Base-by-base conservation (phyloP, 352 stramenopile species). In the Globisporangium middletonii region DNA sequence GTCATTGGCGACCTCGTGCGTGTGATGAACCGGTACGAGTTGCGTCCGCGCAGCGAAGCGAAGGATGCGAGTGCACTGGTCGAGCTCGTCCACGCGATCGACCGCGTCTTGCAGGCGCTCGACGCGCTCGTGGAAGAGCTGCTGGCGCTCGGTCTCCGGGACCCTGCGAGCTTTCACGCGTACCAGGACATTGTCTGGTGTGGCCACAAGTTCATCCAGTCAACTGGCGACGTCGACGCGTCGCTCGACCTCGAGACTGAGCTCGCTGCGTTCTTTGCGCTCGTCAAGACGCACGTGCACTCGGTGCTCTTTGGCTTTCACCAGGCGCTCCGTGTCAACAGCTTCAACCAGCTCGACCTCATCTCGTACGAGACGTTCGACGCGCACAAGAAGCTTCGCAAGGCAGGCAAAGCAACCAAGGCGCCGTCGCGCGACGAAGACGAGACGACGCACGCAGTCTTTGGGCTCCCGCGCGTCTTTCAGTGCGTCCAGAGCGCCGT, bases 111-210 rank as follows among this genome's bases (percentile, higher is more conserved):
- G 27, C 48, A 55, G 5, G 60, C 65, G 12, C 33, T 94, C 6
- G 73, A 91, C 50, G n/a, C 50, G 2, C 71, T 92, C 19, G 62
- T 94, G 41, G 77, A 83, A 30, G 71, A 68, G 3, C 37, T 87
- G 0, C 50, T 92, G 38, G 64, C 68, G 11, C 59, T 91, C 9
- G 75, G 79, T 2, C 60, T 88, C 47, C 81, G 83, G 4, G 75
- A 79, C 47, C 81, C 83, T 19, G 65, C 76, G 18, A 87, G 65
- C 15, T 92, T 83, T 60, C 73, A 86, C 48, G 77, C 79, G 6
- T 94, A 92, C 60, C 82, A 95, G 58, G 83, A 95, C 43, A 82
- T 95, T 49, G 71, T 89, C n/a, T 95, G 86, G 86, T 86, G 81
- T 43, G 85, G 80, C 0, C 83, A 93, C 60, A 76, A 71, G 48